These are phyloP conservation scores for Daucus carota DNA, from an alignment of 129 eudicot genomes.

Conservation along the genomic window DH1_v3.0 NC_030387.2:30065501-30066000, in stretches of 20 bases:
- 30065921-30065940: background rate
- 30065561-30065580: background rate
- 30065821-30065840: background rate
- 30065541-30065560: background rate
- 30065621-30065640: background rate
- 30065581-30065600: background rate
- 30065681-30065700: background rate
- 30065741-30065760: background rate
- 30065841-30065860: background rate
- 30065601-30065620: constrained; percentile 1
- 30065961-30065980: no score
- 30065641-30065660: background rate
- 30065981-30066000: background rate
- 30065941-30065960: background rate
- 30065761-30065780: background rate
- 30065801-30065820: background rate
- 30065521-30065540: background rate
- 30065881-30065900: background rate
- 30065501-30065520: background rate
- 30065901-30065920: background rate
- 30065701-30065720: background rate
- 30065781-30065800: background rate
- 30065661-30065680: background rate
- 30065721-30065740: background rate
- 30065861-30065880: background rate